Evolutionary conservation across 2,329 filamentous ascomycete species (phyloP).

Genomic region (Thielaviopsis cerberus): DNA sequence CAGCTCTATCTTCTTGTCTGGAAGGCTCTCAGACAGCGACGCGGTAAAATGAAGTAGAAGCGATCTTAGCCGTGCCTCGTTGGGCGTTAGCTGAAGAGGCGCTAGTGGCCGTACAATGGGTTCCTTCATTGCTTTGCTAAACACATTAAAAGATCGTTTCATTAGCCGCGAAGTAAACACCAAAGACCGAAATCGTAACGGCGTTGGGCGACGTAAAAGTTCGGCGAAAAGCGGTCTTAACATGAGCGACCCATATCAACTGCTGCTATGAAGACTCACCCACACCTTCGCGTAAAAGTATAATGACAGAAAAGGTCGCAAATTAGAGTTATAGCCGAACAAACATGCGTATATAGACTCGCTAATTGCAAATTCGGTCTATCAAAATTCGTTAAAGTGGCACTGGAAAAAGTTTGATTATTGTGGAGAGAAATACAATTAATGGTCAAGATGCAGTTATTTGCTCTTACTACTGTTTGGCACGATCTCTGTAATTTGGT

Average conservation of each 20-base stretch:
- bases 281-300: background rate
- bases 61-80: conserved; percentile 53
- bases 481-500: no score
- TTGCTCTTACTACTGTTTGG: background rate
- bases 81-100: conserved; percentile 40
- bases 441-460: background rate
- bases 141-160: conserved; percentile 4
- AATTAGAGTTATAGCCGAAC: background rate
- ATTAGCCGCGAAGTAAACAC: background rate
- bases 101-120: conserved; percentile 4
- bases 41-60: conserved; percentile 67
- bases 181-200: background rate
- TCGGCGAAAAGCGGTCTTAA: background rate
- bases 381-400: no score
- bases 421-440: background rate
- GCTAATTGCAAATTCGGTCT: background rate
- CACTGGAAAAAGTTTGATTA: background rate
- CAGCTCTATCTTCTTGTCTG: conserved; percentile 36
- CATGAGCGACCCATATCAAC: background rate
- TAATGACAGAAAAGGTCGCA: background rate
- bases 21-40: conserved; percentile 21
- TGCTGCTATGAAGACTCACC: background rate
- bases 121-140: background rate
- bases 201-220: background rate
- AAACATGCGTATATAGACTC: background rate